A percentile compares a stretch with the other conserved stretches of the same genome.
Evolutionary conservation across 2,329 filamentous ascomycete genomes (phyloP).

Genomic region (Neofusicoccum sp.): DNA sequence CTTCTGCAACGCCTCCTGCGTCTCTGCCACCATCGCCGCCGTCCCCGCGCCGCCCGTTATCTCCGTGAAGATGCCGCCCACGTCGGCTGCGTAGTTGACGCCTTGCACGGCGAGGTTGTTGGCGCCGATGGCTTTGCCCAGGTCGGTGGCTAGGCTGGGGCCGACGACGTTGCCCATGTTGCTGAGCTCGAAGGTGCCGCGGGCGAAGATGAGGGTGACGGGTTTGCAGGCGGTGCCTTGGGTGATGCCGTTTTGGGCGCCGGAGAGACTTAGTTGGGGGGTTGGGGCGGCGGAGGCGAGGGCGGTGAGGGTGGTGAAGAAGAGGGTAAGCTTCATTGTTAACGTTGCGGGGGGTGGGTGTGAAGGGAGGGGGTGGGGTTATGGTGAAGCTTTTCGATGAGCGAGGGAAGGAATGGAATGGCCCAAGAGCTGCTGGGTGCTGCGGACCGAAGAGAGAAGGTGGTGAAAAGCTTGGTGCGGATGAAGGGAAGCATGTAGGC

Average conservation of each 20-base stretch:
- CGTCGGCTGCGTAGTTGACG: constrained; percentile 51
- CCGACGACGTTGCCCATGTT: constrained; percentile 53
- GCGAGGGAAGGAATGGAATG: not conserved
- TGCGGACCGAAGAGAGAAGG: not conserved
- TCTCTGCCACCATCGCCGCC: constrained; percentile 44
- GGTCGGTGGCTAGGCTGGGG: constrained; percentile 50
- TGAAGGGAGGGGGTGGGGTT: not conserved
- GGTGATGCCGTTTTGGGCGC: constrained; percentile 29
- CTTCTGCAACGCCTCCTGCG: constrained; percentile 33
- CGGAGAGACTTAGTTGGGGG: constrained; percentile 18
- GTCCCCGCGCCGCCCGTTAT: constrained; percentile 3
- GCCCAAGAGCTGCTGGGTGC: not conserved
- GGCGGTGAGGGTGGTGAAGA: not conserved
- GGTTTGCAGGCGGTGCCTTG: constrained; percentile 10
- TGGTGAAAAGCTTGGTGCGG: not conserved
- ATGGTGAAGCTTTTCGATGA: not conserved
- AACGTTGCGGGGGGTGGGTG: not conserved
- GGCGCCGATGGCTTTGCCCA: constrained; percentile 43
- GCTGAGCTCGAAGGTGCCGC: constrained; percentile 53
- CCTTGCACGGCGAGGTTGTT: constrained; percentile 51
- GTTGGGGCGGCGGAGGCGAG: not conserved
- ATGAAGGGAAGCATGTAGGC: not conserved
- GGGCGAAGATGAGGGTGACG: constrained; percentile 56
- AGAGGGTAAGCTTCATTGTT: not conserved
- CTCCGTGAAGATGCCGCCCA: constrained; percentile 28